phyloP scores from a whole-genome alignment of 768 basidiomycete species.

The Mrakia gelida region DNA sequence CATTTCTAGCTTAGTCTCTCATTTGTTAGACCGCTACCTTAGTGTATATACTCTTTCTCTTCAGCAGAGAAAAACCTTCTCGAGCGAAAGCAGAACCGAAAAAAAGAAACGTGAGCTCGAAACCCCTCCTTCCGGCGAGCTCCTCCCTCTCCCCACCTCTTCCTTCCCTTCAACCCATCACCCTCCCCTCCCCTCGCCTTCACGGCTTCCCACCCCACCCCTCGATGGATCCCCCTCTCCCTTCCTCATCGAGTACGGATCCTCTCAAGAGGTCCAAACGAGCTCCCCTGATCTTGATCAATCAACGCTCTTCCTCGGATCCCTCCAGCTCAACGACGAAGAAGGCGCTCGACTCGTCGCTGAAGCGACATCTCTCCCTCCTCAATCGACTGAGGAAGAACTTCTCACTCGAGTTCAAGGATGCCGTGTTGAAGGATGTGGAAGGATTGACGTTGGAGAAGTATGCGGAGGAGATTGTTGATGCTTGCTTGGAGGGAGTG shows the following conservation, averaged over 20 bases:
- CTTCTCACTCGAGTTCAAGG: conserved; percentile 52
- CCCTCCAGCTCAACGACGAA: not conserved
- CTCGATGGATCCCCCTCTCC: not conserved
- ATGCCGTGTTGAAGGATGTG: conserved; percentile 87
- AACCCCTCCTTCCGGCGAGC: not conserved
- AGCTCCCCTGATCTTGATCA: not conserved
- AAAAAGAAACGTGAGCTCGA: too few species aligned
- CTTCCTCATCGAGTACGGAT: not conserved
- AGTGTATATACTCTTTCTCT: too few species aligned
- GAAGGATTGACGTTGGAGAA: conserved; percentile 86
- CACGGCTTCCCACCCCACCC: not conserved
- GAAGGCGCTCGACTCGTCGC: conserved; percentile 78
- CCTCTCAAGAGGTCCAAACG: conserved; percentile 8
- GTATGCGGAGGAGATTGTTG: conserved; percentile 90
- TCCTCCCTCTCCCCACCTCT: too few species aligned
- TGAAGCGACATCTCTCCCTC: conserved; percentile 92
- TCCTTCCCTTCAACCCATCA: not conserved
- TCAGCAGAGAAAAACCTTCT: too few species aligned
- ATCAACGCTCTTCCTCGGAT: not conserved
- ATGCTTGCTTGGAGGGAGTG: conserved; percentile 80
- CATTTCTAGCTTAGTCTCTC: too few species aligned
- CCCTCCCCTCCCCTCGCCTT: not conserved
- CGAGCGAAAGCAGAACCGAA: too few species aligned
- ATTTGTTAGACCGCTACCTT: too few species aligned
- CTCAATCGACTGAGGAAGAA: conserved; percentile 90